Conservation (phyloP, 192 early-diverging fungal genomes). For the Rhizophlyctis rosea region DNA sequence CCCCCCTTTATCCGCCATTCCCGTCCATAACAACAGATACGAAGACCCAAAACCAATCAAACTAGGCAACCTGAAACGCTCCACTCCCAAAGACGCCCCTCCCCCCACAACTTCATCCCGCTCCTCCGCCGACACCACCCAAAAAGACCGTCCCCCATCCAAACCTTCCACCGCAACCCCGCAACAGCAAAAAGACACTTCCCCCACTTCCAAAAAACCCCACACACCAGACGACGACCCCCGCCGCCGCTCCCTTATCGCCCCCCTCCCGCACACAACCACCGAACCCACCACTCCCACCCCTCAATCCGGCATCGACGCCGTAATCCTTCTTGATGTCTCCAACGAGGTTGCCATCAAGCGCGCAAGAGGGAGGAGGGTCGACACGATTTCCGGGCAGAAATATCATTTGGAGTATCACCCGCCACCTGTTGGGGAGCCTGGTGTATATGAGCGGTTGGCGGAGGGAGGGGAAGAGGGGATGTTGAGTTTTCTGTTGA, state of each 20-base stretch:
- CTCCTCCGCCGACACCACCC: no score
- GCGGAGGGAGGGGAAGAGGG: not conserved
- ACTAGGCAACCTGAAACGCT: constrained; percentile 50
- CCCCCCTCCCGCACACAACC: constrained; percentile 16
- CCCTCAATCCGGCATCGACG: constrained; percentile 43
- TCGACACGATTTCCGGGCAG: constrained; percentile 49
- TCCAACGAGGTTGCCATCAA: constrained; percentile 49
- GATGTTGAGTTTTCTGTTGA: constrained; percentile 12
- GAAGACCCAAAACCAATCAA: constrained; percentile 63
- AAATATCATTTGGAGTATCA: constrained; percentile 54
- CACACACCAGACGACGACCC: constrained; percentile 12
- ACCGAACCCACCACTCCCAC: constrained; percentile 19
- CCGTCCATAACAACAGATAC: constrained; percentile 34
- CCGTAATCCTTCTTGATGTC: constrained; percentile 50
- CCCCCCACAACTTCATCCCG: no score
- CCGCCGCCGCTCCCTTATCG: constrained; percentile 41
- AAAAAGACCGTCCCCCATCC: no score
- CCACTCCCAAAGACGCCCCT: constrained; percentile 28
- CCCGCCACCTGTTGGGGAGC: constrained; percentile 49
- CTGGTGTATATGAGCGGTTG: not conserved
- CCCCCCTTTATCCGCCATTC: constrained; percentile 7
- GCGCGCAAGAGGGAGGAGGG: constrained; percentile 40
- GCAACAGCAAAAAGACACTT: constrained; percentile 13
- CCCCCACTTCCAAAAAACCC: constrained; percentile 3
- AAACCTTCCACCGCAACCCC: no score